Base-by-base conservation (phyloP, 176 grass and related monocot genomes). In the Oryza longistaminata region DNA sequence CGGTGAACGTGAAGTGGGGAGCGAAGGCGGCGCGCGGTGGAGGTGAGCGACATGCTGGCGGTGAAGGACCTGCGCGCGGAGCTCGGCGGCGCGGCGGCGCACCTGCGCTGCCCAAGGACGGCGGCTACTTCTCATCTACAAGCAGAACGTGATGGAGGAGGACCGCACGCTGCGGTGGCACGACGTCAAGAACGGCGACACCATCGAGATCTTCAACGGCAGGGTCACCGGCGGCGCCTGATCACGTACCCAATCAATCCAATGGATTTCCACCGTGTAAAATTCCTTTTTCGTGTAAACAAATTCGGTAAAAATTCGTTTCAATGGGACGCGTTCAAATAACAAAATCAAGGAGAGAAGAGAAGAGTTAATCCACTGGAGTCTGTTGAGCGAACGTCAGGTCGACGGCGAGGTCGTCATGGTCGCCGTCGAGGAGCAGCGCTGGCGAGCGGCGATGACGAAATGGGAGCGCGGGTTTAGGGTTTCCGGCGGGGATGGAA, bases 131-230 rank as follows among this genome's bases (percentile, higher is more conserved):
- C 82, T 92, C 75, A 45, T 90, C 34, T 88, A 90, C 82, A 86
- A 86, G 80, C 88, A 88, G 82, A 90, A 81, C 10, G 88, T 88
- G 0, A 92, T 95, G 93, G 85, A 95, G 13, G 90, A 92, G 48
- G 90, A 90, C 3, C 85, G 88, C 25, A 86, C 85, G 2, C 84
- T 95, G 79, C 24, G 79, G 0, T 95, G 93, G 93, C 93, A 95
- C 43, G 85, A 86, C 19, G 88, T 92, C 2, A 83, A 83, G 49
- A 73, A 46, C 19, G 93, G 88, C 0, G 93, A 92, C 64, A 92
- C 93, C 50, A 88, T 92, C 39, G 76, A 90, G 49, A 74, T 95
- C 71, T 87, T 90, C 43, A 88, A 92, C 25, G 93, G 90, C 69
- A 70, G 60, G n/a, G 73, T 87, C 55, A 91, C 77, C 6, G 78